These are phyloP conservation scores for Cyathus striatus DNA, from an alignment of 768 basidiomycete species.

Conservation along the genomic window DNA sequence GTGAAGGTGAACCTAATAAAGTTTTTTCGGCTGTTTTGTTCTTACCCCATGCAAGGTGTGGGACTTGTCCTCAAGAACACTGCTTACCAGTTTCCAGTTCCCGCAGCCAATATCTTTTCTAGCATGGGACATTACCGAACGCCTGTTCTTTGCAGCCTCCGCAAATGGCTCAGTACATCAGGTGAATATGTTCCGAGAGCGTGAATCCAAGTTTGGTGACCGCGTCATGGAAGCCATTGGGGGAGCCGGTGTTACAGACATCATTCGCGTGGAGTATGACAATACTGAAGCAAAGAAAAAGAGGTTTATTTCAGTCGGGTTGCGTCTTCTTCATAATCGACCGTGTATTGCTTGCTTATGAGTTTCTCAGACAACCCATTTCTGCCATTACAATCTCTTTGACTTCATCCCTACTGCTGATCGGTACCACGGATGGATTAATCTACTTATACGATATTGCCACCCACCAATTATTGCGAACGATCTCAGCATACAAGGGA, in stretches of 20 bases:
- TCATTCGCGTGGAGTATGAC: conserved; percentile 64
- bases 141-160: conserved; percentile 85
- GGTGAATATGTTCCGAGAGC: conserved; percentile 70
- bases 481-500: conserved; percentile 68
- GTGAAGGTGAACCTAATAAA: conserved; percentile 66
- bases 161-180: conserved; percentile 71
- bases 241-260: conserved; percentile 63
- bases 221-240: conserved; percentile 65
- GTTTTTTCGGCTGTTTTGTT: conserved; percentile 3
- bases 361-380: conserved; percentile 59
- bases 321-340: conserved; percentile 24
- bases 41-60: conserved; percentile 50
- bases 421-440: conserved; percentile 69
- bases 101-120: conserved; percentile 68
- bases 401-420: conserved; percentile 73
- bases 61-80: conserved; percentile 68
- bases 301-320: conserved; percentile 69
- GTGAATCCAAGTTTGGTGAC: conserved; percentile 47
- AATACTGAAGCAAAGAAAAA: conserved; percentile 40
- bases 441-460: conserved; percentile 84
- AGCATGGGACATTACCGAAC: conserved; percentile 80
- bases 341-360: background rate
- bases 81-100: conserved; percentile 86
- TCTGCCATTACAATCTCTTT: conserved; percentile 72
- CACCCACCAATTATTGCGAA: conserved; percentile 85